Evolutionary conservation across 2,329 filamentous ascomycete species (phyloP).

Genomic region (Fusarium sp.): DNA sequence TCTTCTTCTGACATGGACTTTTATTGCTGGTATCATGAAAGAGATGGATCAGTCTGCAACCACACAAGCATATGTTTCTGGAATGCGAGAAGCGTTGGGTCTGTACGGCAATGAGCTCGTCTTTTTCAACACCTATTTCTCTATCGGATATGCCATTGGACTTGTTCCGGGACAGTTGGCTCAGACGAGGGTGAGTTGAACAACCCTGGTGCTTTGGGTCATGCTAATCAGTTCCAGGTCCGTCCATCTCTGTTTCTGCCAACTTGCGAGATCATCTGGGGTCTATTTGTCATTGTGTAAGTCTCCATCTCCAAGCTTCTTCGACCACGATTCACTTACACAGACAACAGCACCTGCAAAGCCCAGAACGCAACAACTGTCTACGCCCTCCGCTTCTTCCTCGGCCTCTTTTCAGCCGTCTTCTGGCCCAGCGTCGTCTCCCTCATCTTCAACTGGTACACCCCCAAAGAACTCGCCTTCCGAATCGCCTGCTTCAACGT

Average conservation of each 20-base stretch:
- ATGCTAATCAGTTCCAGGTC: constrained; percentile 28
- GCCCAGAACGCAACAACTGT: constrained; percentile 50
- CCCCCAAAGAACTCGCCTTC: constrained; percentile 51
- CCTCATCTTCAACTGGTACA: constrained; percentile 57
- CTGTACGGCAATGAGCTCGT: constrained; percentile 65
- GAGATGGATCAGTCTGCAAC: constrained; percentile 51
- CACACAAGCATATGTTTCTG: constrained; percentile 50
- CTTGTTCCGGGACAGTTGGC: constrained; percentile 52
- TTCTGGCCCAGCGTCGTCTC: constrained; percentile 52
- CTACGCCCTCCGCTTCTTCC: constrained; percentile 55
- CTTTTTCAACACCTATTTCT: constrained; percentile 63
- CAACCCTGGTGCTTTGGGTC: fast-evolving
- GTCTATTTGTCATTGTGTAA: constrained; percentile 42
- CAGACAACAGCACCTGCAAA: constrained; percentile 37
- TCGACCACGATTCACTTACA: no score
- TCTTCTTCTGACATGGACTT: constrained; percentile 49
- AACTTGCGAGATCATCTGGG: constrained; percentile 48
- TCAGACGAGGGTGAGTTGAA: constrained; percentile 44
- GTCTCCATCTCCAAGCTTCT: no score
- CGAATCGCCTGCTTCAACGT: constrained; percentile 56
- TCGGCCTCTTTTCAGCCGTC: constrained; percentile 51
- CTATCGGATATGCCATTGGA: constrained; percentile 66
- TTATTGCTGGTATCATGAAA: constrained; percentile 49
- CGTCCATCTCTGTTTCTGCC: constrained; percentile 53
- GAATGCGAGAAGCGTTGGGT: constrained; percentile 43